Evolutionary conservation across 768 basidiomycete species (phyloP).

Genomic region (Boletellus ananiceps): DNA sequence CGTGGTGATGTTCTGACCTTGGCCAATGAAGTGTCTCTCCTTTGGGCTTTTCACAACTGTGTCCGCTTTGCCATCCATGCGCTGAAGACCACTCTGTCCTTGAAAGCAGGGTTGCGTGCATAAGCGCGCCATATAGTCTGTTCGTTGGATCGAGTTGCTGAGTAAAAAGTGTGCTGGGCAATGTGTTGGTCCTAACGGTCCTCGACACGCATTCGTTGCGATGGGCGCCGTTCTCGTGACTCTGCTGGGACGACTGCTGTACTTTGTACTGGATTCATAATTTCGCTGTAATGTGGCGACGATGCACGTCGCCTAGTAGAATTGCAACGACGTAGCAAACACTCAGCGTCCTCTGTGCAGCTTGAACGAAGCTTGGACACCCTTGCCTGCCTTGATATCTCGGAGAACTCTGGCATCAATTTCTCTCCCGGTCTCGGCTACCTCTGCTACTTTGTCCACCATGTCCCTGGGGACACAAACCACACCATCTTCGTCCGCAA

Average conservation of each 20-base stretch:
- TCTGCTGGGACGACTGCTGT: constrained; percentile 15
- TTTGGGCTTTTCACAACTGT: constrained; percentile 58
- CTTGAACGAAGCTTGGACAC: constrained; percentile 75
- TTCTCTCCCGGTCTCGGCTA: constrained; percentile 54
- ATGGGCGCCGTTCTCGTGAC: constrained; percentile 15
- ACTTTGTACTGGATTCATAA: constrained; percentile 20
- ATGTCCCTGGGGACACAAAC: constrained; percentile 66
- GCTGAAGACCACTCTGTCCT: constrained; percentile 44
- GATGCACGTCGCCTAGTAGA: background rate
- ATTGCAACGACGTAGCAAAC: background rate
- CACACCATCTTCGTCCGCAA: constrained; percentile 89
- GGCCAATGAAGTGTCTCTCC: constrained; percentile 45
- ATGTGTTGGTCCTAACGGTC: constrained; percentile 7
- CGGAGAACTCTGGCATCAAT: constrained; percentile 68
- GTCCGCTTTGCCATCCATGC: constrained; percentile 48
- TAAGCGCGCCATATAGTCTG: constrained; percentile 10
- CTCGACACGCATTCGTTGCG: background rate
- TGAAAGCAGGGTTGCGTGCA: constrained; percentile 39
- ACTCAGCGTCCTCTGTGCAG: constrained; percentile 55
- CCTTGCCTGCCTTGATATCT: constrained; percentile 72
- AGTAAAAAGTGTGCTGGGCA: background rate
- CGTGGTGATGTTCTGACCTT: constrained; percentile 5
- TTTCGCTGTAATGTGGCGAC: constrained; percentile 16
- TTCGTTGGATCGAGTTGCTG: background rate
- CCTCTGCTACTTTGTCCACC: constrained; percentile 49